Evolutionary conservation across 78 protist genomes (phyloP).

Genomic region (Dictyostelium purpureum): DNA sequence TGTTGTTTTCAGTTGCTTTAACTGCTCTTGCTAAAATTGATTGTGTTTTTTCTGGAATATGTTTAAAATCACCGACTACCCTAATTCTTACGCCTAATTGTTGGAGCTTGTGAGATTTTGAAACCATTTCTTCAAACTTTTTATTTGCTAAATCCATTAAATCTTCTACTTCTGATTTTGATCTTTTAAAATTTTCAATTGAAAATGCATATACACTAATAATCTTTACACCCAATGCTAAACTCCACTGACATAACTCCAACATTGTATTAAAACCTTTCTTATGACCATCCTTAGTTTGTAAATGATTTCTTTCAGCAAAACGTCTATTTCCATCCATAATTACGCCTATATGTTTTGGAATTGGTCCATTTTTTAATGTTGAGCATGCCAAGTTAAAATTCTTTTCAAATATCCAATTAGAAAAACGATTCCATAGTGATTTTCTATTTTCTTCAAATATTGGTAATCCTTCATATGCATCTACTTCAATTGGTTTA

Average conservation of each 20-base stretch:
- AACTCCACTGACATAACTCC: slow-evolving; percentile 87
- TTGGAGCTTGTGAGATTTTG: slow-evolving; percentile 40
- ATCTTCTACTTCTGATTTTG: slow-evolving; percentile 82
- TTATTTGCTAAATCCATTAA: slow-evolving; percentile 87
- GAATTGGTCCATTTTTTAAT: slow-evolving; percentile 84
- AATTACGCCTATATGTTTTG: slow-evolving; percentile 92
- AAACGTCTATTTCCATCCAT: slow-evolving; percentile 97
- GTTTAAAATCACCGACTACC: slow-evolving; percentile 82
- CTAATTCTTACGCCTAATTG: slow-evolving; percentile 74
- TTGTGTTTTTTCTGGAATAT: slow-evolving; percentile 36
- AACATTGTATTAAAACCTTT: slow-evolving; percentile 76
- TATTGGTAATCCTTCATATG: slow-evolving; percentile 6
- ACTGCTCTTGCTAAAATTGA: slow-evolving; percentile 47
- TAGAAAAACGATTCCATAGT: neutral
- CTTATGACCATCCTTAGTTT: slow-evolving; percentile 76
- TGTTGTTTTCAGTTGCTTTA: slow-evolving; percentile 44
- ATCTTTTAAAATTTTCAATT: slow-evolving; percentile 93
- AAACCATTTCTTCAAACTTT: slow-evolving; percentile 58
- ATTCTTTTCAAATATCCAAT: slow-evolving; percentile 41
- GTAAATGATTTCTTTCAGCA: slow-evolving; percentile 44
- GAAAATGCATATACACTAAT: slow-evolving; percentile 95
- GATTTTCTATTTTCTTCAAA: neutral
- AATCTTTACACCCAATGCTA: slow-evolving; percentile 84
- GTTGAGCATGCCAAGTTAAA: slow-evolving; percentile 22
- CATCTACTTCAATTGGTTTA: slow-evolving; percentile 2